These are phyloP conservation scores for Limnomonas spitsbergensis DNA, from an alignment of 139 green algal genomes.

Conservation along the genomic window DNA sequence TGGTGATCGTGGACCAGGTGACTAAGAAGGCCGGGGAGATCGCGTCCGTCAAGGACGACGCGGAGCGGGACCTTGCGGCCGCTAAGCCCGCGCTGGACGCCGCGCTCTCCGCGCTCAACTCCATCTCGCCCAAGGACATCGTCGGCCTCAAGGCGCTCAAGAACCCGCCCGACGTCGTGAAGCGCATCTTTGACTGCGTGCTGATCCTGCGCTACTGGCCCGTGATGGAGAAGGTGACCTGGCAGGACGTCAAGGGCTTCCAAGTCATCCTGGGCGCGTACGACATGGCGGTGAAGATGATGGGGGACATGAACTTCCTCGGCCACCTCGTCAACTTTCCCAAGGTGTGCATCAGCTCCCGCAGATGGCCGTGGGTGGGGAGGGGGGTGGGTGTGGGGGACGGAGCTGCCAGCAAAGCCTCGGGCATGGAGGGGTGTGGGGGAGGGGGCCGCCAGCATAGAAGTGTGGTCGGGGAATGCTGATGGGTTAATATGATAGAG, in stretches of 20 bases:
- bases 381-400: neutral
- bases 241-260: conserved; percentile 78
- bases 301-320: conserved; percentile 90
- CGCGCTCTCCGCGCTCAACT: conserved; percentile 83
- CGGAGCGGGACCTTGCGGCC: conserved; percentile 81
- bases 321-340: conserved; percentile 84
- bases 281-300: conserved; percentile 86
- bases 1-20: conserved; percentile 80
- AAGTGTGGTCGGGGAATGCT: too few relatives aligned
- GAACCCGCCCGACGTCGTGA: conserved; percentile 92
- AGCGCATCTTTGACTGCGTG: conserved; percentile 94
- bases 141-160: conserved; percentile 85
- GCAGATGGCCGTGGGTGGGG: conserved; percentile 45
- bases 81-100: conserved; percentile 90
- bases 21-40: conserved; percentile 65
- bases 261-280: conserved; percentile 82
- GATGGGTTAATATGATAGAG: too few relatives aligned
- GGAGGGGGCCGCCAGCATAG: too few relatives aligned
- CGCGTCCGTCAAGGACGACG: conserved; percentile 68
- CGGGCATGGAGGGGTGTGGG: too few relatives aligned
- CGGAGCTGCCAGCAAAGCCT: too few relatives aligned
- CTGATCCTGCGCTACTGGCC: conserved; percentile 72
- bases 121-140: conserved; percentile 84
- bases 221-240: conserved; percentile 48
- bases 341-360: conserved; percentile 72